Percentiles rank a stretch among this genome's conserved stretches.
Evolutionary conservation across 2,329 filamentous ascomycete genomes (phyloP).

Genomic region (Penicillium occitanis): DNA sequence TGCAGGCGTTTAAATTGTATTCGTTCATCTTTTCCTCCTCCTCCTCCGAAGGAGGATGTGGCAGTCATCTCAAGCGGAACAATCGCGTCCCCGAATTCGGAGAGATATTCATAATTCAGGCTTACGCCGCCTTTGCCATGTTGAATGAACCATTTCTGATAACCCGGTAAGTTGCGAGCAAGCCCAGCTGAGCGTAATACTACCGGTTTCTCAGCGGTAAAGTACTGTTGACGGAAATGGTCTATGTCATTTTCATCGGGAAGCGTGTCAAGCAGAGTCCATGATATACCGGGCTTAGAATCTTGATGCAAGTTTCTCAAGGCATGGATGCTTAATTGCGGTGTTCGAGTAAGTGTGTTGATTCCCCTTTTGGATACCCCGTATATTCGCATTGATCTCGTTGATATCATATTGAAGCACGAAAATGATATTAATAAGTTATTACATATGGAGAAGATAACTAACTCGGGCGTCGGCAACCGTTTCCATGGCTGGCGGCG

Average conservation of each 20-base stretch:
- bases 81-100: slow-evolving; percentile 48
- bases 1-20: slow-evolving; percentile 48
- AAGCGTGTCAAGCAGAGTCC: slow-evolving; percentile 26
- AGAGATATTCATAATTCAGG: slow-evolving; percentile 48
- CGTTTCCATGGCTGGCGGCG: background rate
- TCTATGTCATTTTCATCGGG: slow-evolving; percentile 37
- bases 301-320: too few species aligned
- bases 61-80: slow-evolving; percentile 61
- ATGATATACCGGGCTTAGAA: too few species aligned
- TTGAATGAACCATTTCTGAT: slow-evolving; percentile 59
- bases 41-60: background rate
- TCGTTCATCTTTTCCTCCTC: slow-evolving; percentile 10
- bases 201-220: slow-evolving; percentile 54
- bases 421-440: too few species aligned
- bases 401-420: background rate
- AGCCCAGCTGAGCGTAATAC: slow-evolving; percentile 51
- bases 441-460: background rate
- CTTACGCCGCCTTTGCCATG: slow-evolving; percentile 13
- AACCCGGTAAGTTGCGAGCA: slow-evolving; percentile 51
- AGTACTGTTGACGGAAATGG: slow-evolving; percentile 56
- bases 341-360: too few species aligned
- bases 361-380: too few species aligned
- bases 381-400: background rate
- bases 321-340: too few species aligned
- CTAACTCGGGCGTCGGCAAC: background rate